These are phyloP conservation scores for Cercophora scortea DNA, from an alignment of 495 filamentous ascomycete species.

Conservation along the genomic window DNA sequence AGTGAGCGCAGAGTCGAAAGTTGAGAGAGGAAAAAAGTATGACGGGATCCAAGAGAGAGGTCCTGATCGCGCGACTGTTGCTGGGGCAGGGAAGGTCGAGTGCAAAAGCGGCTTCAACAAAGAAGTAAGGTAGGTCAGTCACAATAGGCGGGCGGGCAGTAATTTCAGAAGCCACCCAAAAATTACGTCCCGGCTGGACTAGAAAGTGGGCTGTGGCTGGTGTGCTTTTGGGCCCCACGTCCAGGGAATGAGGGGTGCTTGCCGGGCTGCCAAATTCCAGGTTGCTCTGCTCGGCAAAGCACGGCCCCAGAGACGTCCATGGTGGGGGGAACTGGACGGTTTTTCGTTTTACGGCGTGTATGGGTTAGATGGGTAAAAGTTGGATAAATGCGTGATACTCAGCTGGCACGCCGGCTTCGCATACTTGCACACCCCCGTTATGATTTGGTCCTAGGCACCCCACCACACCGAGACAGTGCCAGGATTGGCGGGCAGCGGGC, in stretches of 20 bases:
- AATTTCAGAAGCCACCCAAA: conserved; percentile 18
- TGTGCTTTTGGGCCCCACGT: neutral
- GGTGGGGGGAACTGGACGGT: too few species aligned
- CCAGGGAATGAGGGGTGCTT: neutral
- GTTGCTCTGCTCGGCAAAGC: neutral
- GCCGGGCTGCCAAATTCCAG: neutral
- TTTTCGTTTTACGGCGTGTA: neutral
- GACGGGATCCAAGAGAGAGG: neutral
- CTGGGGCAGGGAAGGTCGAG: neutral
- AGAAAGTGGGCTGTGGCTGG: conserved; percentile 23
- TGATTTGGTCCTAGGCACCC: too few species aligned
- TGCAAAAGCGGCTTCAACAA: neutral
- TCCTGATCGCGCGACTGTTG: neutral
- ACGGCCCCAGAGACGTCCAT: neutral
- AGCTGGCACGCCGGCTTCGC: too few species aligned
- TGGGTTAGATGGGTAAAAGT: neutral
- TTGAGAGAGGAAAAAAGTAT: neutral
- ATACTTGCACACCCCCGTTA: too few species aligned
- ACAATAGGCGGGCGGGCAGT: conserved; percentile 7
- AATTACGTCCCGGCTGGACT: conserved; percentile 11
- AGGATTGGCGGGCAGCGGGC: too few species aligned
- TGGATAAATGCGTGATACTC: too few species aligned
- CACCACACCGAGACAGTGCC: too few species aligned
- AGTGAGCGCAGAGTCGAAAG: neutral
- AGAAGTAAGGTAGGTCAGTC: neutral